Base-by-base conservation (phyloP, 2,329 filamentous ascomycete species). In the Ophiostoma perfectum region DNA sequence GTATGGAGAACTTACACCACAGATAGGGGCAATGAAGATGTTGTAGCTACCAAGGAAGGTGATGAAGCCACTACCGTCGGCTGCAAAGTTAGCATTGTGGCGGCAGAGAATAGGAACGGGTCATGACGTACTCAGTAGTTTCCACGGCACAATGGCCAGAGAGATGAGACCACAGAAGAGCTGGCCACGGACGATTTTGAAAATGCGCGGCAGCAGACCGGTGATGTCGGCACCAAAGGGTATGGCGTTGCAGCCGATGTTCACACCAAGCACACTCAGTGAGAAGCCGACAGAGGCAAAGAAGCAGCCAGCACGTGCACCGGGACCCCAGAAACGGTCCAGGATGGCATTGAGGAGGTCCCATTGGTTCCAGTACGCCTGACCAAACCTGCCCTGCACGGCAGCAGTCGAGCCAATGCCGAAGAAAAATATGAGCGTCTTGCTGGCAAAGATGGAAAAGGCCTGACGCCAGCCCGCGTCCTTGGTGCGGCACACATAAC, bases 351-450 rank as follows among this genome's bases (percentile, higher is more conserved):
- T 68, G 27, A 67, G 41, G 68, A 70, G 42, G 69, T 72, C 68
- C 70, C 64, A 73, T 5, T 70, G 70, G 68, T 72, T 72, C 72
- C 72, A 73, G 39, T 71, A 66, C 1, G 67, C 72, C 69, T 77
- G 70, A n/a, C 76, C 78, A 75, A 78, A 81, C 16, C 73, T 72
- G 64, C 79, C 78, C 71, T 81, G 80, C 66, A 80, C 78, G 4
- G 79, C 78, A 0, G 78, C 76, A 0, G 80, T 81, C 0, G 77
- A 74, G 36, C 81, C 73, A 66, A 81, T 81, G n/a, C 80, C 80
- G 12, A 82, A 74, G 67, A 72, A 72, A 44, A 70, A 68, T 64
- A 71, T 67, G 39, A 70, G 66, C 14, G 68, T 66, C 67, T 70
- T 69, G 64, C 70, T 69, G 74, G 74, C 11, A 78, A 79, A 18